A percentile compares a stretch with the other conserved stretches of the same genome.
Conservation (phyloP, 2,329 filamentous ascomycete species). For the Fusarium stilboides region DNA sequence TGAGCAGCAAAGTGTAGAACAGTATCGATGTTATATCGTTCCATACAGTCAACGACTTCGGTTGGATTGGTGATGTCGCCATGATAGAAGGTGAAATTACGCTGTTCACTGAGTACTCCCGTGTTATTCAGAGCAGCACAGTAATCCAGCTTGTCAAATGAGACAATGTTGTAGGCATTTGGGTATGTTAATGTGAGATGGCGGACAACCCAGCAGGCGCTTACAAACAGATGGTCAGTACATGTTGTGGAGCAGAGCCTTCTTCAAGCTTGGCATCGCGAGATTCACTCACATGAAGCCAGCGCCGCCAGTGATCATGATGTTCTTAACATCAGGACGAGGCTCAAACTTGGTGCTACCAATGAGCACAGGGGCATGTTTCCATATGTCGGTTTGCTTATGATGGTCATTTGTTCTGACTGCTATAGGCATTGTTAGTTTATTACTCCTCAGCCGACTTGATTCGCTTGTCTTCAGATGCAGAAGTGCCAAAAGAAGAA, state of each 20-base stretch:
- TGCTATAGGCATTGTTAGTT: conserved; percentile 15
- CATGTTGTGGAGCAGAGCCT: conserved; percentile 20
- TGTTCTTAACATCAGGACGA: conserved; percentile 79
- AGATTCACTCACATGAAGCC: conserved; percentile 81
- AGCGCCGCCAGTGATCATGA: conserved; percentile 86
- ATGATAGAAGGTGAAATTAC: conserved; percentile 85
- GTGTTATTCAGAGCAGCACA: conserved; percentile 87
- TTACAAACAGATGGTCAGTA: conserved; percentile 54
- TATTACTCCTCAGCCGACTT: conserved; percentile 3
- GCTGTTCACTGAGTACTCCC: conserved; percentile 73
- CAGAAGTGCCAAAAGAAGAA: not conserved
- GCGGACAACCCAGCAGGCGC: conserved; percentile 86
- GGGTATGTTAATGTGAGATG: conserved; percentile 83
- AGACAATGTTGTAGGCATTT: conserved; percentile 82
- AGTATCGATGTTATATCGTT: conserved; percentile 81
- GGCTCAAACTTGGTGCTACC: conserved; percentile 81
- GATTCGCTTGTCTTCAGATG: conserved; percentile 4
- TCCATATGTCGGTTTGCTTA: conserved; percentile 75
- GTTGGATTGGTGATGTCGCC: conserved; percentile 82
- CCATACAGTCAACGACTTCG: conserved; percentile 79
- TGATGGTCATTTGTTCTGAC: conserved; percentile 31
- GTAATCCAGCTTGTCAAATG: conserved; percentile 89
- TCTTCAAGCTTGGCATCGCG: conserved; percentile 6
- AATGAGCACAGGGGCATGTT: conserved; percentile 77
- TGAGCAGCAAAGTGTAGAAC: conserved; percentile 90